phyloP scores from a whole-genome alignment of 2,329 filamentous ascomycete genomes.

The Fusarium concolor region DNA sequence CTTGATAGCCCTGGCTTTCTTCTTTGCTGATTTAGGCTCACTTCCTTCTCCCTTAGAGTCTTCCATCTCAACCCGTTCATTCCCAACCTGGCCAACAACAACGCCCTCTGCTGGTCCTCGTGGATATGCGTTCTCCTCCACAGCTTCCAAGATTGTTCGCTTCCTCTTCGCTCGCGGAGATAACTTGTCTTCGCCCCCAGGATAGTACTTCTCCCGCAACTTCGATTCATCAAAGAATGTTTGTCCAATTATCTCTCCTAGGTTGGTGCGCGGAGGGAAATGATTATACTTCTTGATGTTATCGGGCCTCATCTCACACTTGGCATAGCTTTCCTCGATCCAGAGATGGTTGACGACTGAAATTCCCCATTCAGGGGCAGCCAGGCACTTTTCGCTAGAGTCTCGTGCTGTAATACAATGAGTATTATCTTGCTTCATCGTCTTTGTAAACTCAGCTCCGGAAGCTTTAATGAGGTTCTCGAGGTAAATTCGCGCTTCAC shows the following conservation, averaged over 20 bases:
- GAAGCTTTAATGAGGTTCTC: constrained; percentile 89
- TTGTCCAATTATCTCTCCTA: constrained; percentile 92
- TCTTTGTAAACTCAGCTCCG: constrained; percentile 92
- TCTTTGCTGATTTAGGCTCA: constrained; percentile 47
- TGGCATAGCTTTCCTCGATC: constrained; percentile 97
- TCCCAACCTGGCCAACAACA: constrained; percentile 55
- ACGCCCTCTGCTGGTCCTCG: constrained; percentile 62
- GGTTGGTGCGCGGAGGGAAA: constrained; percentile 89
- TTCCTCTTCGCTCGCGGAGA: constrained; percentile 60
- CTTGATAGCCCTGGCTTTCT: constrained; percentile 39
- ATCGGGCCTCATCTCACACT: constrained; percentile 79
- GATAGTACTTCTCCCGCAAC: constrained; percentile 75
- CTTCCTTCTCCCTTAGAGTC: constrained; percentile 57
- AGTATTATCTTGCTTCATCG: constrained; percentile 94
- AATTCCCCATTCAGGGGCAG: constrained; percentile 92
- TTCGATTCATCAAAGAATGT: constrained; percentile 77
- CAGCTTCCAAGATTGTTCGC: constrained; percentile 62
- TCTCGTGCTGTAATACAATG: constrained; percentile 93
- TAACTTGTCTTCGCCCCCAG: constrained; percentile 66
- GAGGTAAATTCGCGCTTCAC: constrained; percentile 91
- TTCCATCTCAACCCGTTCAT: constrained; percentile 55
- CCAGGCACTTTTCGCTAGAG: constrained; percentile 91
- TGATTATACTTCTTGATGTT: constrained; percentile 82
- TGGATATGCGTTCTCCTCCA: constrained; percentile 63
- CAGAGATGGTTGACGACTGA: constrained; percentile 93